Conservation (phyloP, 805 yeast species). For the Henningerozyma blattae region DNA sequence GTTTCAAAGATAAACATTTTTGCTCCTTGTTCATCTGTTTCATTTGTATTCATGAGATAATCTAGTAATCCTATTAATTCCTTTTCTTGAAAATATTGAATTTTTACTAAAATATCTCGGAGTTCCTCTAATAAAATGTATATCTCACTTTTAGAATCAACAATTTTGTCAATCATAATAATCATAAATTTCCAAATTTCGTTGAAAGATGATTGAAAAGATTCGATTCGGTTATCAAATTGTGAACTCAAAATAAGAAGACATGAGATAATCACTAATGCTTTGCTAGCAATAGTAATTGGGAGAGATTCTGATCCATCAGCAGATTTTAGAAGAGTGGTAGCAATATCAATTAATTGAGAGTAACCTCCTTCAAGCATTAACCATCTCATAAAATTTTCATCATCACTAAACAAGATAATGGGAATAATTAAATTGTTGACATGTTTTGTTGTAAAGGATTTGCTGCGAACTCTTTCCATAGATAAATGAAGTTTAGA, state of each 20-base stretch:
- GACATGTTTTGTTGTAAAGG: slow-evolving; percentile 18
- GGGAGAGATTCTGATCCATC: slow-evolving; percentile 17
- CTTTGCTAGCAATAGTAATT: slow-evolving; percentile 15
- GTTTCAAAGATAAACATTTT: background rate
- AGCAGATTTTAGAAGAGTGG: slow-evolving; percentile 15
- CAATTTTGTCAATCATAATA: slow-evolving; percentile 10
- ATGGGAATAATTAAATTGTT: slow-evolving; percentile 13
- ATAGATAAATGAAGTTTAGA: background rate
- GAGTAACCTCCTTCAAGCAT: slow-evolving; percentile 12
- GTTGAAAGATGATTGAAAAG: background rate
- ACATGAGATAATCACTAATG: slow-evolving; percentile 15
- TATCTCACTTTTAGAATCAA: slow-evolving; percentile 15
- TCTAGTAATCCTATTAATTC: background rate
- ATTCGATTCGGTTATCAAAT: background rate
- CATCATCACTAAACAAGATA: slow-evolving; percentile 3
- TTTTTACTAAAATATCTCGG: slow-evolving; percentile 9
- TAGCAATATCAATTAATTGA: slow-evolving; percentile 9
- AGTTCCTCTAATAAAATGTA: slow-evolving; percentile 16
- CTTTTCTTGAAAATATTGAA: slow-evolving; percentile 8
- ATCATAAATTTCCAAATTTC: slow-evolving; percentile 14
- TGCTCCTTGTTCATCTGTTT: background rate
- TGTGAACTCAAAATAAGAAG: slow-evolving; percentile 4
- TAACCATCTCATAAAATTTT: slow-evolving; percentile 13
- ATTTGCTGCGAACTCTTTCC: slow-evolving; percentile 13
- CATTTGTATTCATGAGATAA: background rate